phyloP scores from a whole-genome alignment of 495 filamentous ascomycete genomes.

The Tuber brumale region DNA sequence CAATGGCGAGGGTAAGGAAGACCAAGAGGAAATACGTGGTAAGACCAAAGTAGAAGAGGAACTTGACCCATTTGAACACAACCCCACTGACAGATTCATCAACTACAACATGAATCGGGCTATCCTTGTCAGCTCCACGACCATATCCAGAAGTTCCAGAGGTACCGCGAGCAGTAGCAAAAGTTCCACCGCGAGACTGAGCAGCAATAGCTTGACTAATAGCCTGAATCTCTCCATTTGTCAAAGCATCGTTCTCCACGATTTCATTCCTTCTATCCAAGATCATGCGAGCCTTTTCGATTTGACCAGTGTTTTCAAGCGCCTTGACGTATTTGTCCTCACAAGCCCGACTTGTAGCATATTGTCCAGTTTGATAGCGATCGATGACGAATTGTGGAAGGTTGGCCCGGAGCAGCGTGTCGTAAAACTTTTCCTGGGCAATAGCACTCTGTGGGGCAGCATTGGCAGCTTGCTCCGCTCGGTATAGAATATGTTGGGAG shows the following conservation, averaged over 20 bases:
- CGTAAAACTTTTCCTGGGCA: constrained; percentile 88
- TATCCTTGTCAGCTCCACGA: constrained; percentile 64
- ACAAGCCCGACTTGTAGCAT: constrained; percentile 66
- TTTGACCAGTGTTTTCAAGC: constrained; percentile 58
- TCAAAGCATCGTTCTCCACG: constrained; percentile 44
- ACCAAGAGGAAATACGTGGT: constrained; percentile 67
- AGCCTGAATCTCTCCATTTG: constrained; percentile 64
- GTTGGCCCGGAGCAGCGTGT: constrained; percentile 78
- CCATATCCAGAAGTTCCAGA: constrained; percentile 34
- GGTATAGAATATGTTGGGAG: constrained; percentile 56
- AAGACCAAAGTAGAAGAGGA: constrained; percentile 68
- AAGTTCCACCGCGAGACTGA: constrained; percentile 59
- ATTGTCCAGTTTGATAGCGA: constrained; percentile 75
- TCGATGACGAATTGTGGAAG: constrained; percentile 89
- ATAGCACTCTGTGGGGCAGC: constrained; percentile 78
- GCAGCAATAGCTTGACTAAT: constrained; percentile 83
- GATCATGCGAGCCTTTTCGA: constrained; percentile 45
- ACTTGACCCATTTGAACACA: constrained; percentile 86
- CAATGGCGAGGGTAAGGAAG: constrained; percentile 69
- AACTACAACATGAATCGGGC: constrained; percentile 89
- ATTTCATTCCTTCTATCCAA: constrained; percentile 31
- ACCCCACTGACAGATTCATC: constrained; percentile 73
- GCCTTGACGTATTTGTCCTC: constrained; percentile 70
- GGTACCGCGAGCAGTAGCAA: constrained; percentile 45
- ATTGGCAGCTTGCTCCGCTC: constrained; percentile 82